Evolutionary conservation across 176 grass and related monocot species (phyloP), one percentile per base, ranked within the genome.

Genomic region (Dendrocalamus sinicus): DNA sequence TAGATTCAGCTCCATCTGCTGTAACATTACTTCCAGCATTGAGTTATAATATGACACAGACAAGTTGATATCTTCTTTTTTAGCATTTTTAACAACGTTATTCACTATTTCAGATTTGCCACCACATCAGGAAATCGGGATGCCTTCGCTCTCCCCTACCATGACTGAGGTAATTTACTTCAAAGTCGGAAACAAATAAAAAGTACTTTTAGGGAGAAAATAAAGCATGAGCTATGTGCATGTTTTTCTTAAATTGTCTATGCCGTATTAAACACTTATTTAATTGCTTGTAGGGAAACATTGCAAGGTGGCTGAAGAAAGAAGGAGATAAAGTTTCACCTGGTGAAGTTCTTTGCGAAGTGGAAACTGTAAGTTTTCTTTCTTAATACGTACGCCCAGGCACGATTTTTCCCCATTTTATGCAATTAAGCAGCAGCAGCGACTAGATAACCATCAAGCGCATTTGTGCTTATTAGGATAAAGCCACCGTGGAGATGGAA

Each of bases 401-500:
- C 55, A 43, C 13, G n/a, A 43, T 45, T 75, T 75, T 83, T 37
- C 10, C 90, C 9, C 86, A 35, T 80, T 70, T 73, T 70, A 90
- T 92, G 62, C 41, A 46, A 28, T 65, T 77, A 26, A 26, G 35
- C 61, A 43, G 45, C 68, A 52, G 76, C 53, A 54, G 59, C 72
- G 30, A 60, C 24, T 22, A 67, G 47, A 80, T 83, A 72, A 77
- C 65, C 45, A 80, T 48, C 63, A 66, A 64, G 63, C 61, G 4
- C 39, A 77, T 78, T 52, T 81, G 22, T 84, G 41, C 52, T 77
- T 54, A 63, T 70, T 73, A 99, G 96, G 96, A 99, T 73, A 99
- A 99, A 89, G 93, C 93, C 6, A 99, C 93, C 0, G 93, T 99
- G 11, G 93, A 99, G 51, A 94, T 99, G 96, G 96, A 99, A 77